Base-by-base conservation (phyloP, 768 basidiomycete genomes). In the Kwoniella bestiolae region DNA sequence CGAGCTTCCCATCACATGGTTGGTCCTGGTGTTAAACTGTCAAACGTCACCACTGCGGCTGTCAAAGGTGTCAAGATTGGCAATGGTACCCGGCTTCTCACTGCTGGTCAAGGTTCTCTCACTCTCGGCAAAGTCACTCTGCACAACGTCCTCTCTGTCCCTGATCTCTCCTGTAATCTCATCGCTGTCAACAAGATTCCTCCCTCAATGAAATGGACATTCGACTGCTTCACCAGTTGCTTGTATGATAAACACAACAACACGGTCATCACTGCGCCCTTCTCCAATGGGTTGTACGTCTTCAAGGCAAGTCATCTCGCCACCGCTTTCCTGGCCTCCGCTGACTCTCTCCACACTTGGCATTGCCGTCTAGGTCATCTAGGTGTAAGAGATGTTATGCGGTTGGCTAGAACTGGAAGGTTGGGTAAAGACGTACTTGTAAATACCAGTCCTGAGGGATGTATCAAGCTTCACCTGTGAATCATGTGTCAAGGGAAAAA, bases 1-100 rank as follows among this genome's bases (percentile, higher is more conserved):
- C 64, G 64, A n/a, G 64, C 64, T 29, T 44, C 57, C 25, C 64
- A 66, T 44, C 64, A 66, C 38, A 66, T 66, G 64, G 45, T 64
- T 47, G n/a, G 46, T 25, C 21, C 26, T 14, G 3, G 7, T 49
- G 58, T 31, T 29, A 60, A n/a, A 29, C 26, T 60, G n/a, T 6
- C 7, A 12, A 60, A 60, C 31, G 7, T 31, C 5, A 29, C 44
- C 12, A 34, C 21, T 12, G 18, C 26, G 18, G 31, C 3, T 18
- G 29, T 60, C 23, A 29, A 60, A 35, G 45, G 45, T 35, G 46
- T 60, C 21, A 32, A 50, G n/a, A 60, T 60, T 49, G 46, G 58
- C 6, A 60, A 60, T 47, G 58, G 58, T 8, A 47, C 58, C 18
- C 7, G 46, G n/a, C 23, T 60, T 3, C 3, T 11, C 12, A 31